phyloP scores from a whole-genome alignment of 495 filamentous ascomycete species.

The Penicillium manginii region DNA sequence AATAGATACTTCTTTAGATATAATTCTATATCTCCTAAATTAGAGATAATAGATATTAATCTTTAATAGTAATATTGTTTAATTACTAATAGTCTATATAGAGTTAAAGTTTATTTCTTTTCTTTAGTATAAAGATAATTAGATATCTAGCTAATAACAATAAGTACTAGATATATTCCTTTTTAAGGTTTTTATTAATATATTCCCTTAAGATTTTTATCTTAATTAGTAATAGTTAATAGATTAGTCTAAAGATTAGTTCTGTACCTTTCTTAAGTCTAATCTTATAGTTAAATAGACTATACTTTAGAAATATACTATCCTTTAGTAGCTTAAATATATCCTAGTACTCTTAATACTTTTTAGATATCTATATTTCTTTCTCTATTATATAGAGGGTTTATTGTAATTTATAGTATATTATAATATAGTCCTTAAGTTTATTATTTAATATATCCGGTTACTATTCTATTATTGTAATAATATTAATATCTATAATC shows the following conservation, averaged over 20 bases:
- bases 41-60: constrained; percentile 22
- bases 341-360: constrained; percentile 8
- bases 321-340: constrained; percentile 3
- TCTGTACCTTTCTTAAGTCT: neutral
- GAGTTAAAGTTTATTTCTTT: constrained; percentile 15
- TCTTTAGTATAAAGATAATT: constrained; percentile 30
- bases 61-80: constrained; percentile 25
- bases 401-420: neutral
- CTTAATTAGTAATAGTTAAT: neutral
- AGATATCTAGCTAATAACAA: constrained; percentile 13
- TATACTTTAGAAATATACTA: constrained; percentile 7
- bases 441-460: neutral
- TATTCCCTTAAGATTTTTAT: constrained; percentile 14
- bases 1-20: too few species aligned
- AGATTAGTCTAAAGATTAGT: neutral
- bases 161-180: constrained; percentile 18
- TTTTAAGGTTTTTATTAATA: constrained; percentile 21
- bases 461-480: neutral
- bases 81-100: constrained; percentile 25
- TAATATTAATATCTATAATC: neutral
- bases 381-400: neutral
- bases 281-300: neutral
- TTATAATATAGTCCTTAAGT: neutral
- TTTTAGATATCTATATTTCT: constrained; percentile 7
- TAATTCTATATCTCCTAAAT: constrained; percentile 18